Evolutionary conservation across 2,329 filamentous ascomycete genomes (phyloP).

Genomic region (Colletotrichum plurivorum): DNA sequence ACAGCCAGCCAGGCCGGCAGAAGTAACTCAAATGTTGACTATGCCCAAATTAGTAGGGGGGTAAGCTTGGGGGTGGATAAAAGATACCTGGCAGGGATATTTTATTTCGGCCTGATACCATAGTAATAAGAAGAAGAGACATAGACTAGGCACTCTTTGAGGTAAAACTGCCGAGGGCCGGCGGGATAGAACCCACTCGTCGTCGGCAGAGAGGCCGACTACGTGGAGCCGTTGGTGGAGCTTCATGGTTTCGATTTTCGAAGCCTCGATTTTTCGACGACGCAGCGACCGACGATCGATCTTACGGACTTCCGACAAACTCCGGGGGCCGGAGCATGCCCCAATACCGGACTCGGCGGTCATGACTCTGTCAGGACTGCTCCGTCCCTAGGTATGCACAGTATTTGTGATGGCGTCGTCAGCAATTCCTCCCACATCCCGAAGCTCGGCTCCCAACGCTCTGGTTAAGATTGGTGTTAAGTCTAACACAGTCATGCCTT

Average conservation of each 20-base stretch:
- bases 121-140: no score
- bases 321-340: background rate
- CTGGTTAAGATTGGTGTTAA: conserved; percentile 16
- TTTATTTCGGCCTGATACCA: no score
- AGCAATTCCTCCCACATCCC: conserved; percentile 10
- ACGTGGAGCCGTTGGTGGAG: background rate
- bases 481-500: background rate
- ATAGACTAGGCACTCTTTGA: background rate
- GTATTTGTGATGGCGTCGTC: background rate
- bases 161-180: background rate
- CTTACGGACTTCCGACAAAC: background rate
- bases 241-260: no score
- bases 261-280: no score
- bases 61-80: no score
- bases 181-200: background rate
- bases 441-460: conserved; percentile 1
- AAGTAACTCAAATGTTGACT: no score
- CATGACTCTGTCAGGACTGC: no score
- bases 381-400: background rate
- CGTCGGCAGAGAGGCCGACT: background rate
- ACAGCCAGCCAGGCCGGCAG: no score
- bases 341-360: background rate
- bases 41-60: no score
- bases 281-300: background rate
- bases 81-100: no score